Evolutionary conservation across 768 basidiomycete species (phyloP).

Genomic region (Auricularia cornea): DNA sequence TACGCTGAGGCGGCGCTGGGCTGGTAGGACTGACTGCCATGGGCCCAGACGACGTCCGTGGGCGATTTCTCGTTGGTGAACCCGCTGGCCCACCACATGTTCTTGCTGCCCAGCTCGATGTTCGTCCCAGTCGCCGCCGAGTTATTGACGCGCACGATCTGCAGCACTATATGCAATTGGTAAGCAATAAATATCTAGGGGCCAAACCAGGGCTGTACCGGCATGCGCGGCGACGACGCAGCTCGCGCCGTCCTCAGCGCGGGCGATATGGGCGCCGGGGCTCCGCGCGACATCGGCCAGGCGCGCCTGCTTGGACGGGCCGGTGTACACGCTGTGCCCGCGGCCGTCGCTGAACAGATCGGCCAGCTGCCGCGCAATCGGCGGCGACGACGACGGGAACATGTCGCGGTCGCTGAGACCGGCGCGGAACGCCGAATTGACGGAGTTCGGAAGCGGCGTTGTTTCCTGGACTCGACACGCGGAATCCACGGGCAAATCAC

Average conservation of each 20-base stretch:
- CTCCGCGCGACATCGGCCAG: background rate
- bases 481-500: too few species aligned
- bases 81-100: constrained; percentile 71
- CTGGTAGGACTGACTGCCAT: constrained; percentile 40
- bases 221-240: constrained; percentile 62
- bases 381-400: background rate
- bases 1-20: background rate
- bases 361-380: background rate
- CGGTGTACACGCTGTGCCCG: background rate
- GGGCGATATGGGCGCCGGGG: constrained; percentile 46
- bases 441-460: too few species aligned
- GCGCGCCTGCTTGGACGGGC: background rate
- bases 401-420: background rate
- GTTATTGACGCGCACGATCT: constrained; percentile 50
- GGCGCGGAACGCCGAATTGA: too few species aligned
- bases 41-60: constrained; percentile 77
- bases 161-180: constrained; percentile 41
- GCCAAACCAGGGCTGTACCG: background rate
- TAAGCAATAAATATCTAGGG: background rate
- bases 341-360: background rate
- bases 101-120: constrained; percentile 26
- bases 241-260: constrained; percentile 53
- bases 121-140: constrained; percentile 35
- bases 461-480: too few species aligned
- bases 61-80: constrained; percentile 70